Evolutionary conservation across 352 stramenopile genomes (phyloP).

Genomic region (Phytophthora niederhauseri): DNA sequence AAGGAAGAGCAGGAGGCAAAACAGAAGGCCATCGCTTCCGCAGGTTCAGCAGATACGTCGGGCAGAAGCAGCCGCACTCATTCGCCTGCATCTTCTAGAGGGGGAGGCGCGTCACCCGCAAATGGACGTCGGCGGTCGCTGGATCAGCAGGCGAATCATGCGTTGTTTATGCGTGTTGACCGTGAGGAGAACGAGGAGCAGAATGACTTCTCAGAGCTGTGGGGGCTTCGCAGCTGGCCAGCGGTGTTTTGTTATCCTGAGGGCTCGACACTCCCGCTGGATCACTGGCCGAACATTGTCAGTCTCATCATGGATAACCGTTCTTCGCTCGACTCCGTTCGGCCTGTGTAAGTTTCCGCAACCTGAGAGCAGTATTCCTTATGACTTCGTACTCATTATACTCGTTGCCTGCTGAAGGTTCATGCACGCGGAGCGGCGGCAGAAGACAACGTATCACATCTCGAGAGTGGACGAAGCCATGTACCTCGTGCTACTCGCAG

Average conservation of each 20-base stretch:
- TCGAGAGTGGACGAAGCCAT: conserved; percentile 72
- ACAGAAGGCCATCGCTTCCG: conserved; percentile 24
- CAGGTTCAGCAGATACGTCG: conserved; percentile 23
- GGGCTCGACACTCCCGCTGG: conserved; percentile 48
- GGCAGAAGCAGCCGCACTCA: conserved; percentile 33
- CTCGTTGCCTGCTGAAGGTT: conserved; percentile 41
- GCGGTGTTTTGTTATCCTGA: conserved; percentile 86
- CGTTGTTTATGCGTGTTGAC: conserved; percentile 62
- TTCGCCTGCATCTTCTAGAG: conserved; percentile 38
- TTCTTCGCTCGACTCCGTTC: conserved; percentile 52
- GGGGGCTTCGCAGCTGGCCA: conserved; percentile 79
- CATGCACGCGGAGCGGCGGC: conserved; percentile 67
- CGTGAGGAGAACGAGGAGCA: conserved; percentile 67
- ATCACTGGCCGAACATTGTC: conserved; percentile 89
- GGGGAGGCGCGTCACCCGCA: conserved; percentile 25
- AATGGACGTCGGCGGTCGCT: conserved; percentile 33
- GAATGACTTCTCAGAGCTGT: conserved; percentile 81
- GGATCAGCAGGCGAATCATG: conserved; percentile 36
- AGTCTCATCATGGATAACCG: conserved; percentile 90
- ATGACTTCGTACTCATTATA: background rate
- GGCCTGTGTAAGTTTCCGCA: conserved; percentile 49
- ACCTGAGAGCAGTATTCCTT: background rate
- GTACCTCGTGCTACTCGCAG: conserved; percentile 73
- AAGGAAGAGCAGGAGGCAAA: conserved; percentile 31
- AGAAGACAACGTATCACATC: conserved; percentile 80